These are phyloP conservation scores for Xylariaceae sp. DNA, from an alignment of 2,329 filamentous ascomycete genomes.

Conservation along the genomic window DNA sequence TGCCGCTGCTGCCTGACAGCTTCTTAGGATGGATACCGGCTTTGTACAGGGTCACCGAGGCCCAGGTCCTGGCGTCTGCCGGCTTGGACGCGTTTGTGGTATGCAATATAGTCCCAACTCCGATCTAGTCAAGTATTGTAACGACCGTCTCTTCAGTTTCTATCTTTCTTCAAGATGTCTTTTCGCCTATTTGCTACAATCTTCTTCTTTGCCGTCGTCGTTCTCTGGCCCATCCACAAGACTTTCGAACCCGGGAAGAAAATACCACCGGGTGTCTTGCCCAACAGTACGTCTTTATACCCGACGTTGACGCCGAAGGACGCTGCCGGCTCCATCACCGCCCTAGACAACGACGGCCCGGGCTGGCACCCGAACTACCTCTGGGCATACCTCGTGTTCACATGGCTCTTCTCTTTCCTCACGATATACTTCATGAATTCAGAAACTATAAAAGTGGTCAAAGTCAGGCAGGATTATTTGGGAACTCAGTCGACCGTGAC, in stretches of 20 bases:
- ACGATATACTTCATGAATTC: conserved; percentile 81
- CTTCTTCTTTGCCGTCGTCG: conserved; percentile 75
- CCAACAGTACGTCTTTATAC: conserved; percentile 3
- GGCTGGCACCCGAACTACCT: conserved; percentile 58
- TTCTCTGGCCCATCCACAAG: conserved; percentile 85
- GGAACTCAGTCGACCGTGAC: conserved; percentile 95
- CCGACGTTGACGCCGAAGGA: background rate
- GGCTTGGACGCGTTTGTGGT: conserved; percentile 90
- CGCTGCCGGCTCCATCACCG: conserved; percentile 1
- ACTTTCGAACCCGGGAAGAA: conserved; percentile 52
- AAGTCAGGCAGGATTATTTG: conserved; percentile 85
- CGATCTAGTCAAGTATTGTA: background rate
- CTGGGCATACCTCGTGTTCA: conserved; percentile 94
- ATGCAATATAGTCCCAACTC: conserved; percentile 48
- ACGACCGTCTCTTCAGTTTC: conserved; percentile 57
- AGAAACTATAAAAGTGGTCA: conserved; percentile 84
- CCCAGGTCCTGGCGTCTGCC: conserved; percentile 86
- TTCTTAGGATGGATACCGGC: conserved; percentile 93
- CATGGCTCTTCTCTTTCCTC: conserved; percentile 85
- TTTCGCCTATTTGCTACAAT: conserved; percentile 80
- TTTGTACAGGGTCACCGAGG: conserved; percentile 81
- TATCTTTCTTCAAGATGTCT: conserved; percentile 95
- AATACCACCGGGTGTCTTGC: conserved; percentile 1
- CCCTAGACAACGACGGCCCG: background rate
- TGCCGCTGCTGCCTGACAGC: conserved; percentile 80